phyloP scores from a whole-genome alignment of 148 eudicot species.

The Cornus florida region DNA sequence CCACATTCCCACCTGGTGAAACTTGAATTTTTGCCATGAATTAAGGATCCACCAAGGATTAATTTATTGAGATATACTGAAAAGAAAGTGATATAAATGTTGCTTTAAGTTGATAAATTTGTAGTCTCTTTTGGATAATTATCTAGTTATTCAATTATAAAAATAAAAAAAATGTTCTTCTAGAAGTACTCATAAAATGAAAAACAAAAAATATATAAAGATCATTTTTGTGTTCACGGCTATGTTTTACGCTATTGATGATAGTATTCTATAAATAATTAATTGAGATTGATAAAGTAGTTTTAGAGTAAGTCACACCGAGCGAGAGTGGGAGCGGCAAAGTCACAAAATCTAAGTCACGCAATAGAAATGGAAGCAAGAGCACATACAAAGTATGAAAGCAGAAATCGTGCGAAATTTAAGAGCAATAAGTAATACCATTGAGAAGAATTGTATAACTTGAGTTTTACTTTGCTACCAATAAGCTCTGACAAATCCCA shows the following conservation, averaged over 20 bases:
- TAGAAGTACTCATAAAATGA: no score
- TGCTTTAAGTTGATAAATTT: not conserved
- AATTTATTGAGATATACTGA: not conserved
- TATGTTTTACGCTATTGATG: not conserved
- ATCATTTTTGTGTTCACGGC: not conserved
- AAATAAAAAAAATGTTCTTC: not conserved
- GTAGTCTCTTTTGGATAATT: not conserved
- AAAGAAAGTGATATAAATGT: not conserved
- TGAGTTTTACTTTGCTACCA: no score
- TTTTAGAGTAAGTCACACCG: no score
- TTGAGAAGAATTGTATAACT: no score
- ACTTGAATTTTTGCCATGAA: not conserved
- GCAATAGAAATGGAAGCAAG: no score
- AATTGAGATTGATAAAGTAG: not conserved
- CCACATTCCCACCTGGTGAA: not conserved
- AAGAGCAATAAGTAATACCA: no score
- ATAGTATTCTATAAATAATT: not conserved
- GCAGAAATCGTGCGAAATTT: no score
- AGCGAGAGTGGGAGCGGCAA: no score
- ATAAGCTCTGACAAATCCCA: not conserved
- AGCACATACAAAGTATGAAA: no score
- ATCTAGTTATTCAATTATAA: not conserved
- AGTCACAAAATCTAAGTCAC: no score
- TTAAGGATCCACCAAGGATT: not conserved
- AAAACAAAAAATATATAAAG: no score